phyloP scores from a whole-genome alignment of 495 filamentous ascomycete species.

The Letharia columbiana region DNA sequence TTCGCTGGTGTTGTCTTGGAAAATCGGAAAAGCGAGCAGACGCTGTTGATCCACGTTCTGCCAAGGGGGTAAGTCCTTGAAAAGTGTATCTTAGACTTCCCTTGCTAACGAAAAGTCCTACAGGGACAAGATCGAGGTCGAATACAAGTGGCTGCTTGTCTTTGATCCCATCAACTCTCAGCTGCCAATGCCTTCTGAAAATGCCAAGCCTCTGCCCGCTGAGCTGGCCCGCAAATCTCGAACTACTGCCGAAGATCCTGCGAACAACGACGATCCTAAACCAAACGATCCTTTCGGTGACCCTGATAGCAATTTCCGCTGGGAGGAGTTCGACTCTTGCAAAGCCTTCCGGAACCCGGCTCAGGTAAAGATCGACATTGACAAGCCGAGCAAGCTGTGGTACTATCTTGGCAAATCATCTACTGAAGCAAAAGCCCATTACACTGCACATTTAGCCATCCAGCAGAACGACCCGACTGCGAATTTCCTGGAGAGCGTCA shows the following conservation, averaged over 20 bases:
- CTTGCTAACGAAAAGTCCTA: conserved; percentile 10
- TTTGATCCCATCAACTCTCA: conserved; percentile 45
- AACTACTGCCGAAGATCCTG: conserved; percentile 38
- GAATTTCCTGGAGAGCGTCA: conserved; percentile 51
- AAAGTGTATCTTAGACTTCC: background rate
- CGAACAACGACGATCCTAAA: conserved; percentile 44
- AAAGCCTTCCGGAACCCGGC: conserved; percentile 40
- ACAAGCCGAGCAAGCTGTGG: conserved; percentile 69
- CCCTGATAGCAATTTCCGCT: conserved; percentile 46
- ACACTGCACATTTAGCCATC: conserved; percentile 69
- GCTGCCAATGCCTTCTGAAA: conserved; percentile 36
- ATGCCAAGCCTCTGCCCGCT: conserved; percentile 51
- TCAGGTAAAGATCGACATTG: conserved; percentile 56
- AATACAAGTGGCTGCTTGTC: conserved; percentile 47
- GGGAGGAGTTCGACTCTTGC: conserved; percentile 72
- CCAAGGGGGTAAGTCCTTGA: conserved; percentile 66
- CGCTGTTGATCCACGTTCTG: conserved; percentile 71
- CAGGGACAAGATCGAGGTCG: conserved; percentile 46
- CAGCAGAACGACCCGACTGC: conserved; percentile 47
- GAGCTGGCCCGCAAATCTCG: conserved; percentile 43
- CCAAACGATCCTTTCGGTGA: conserved; percentile 53
- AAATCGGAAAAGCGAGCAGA: conserved; percentile 69
- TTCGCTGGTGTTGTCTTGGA: conserved; percentile 85
- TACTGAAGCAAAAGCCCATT: conserved; percentile 87
- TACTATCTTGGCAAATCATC: conserved; percentile 79